Conservation (phyloP, 163 green algal genomes). For the Chlorella variabilis region DNA sequence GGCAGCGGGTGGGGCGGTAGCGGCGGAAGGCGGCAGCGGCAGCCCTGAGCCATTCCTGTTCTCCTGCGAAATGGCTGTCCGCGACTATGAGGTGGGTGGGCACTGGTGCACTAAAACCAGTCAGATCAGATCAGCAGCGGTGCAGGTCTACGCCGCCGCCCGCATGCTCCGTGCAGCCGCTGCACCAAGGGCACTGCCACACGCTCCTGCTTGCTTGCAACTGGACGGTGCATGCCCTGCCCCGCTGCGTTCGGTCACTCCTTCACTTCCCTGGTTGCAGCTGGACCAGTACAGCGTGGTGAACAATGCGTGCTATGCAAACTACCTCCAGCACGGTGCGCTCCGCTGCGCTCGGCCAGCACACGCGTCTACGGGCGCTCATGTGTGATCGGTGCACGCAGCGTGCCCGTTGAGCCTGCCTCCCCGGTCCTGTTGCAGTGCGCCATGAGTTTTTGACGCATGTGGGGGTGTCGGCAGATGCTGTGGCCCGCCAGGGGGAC, state of each 20-base stretch:
- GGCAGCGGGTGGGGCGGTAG: too few relatives aligned
- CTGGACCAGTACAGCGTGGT: constrained; percentile 29
- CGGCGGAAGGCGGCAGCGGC: background rate
- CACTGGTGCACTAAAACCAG: too few relatives aligned
- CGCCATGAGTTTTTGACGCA: constrained; percentile 28
- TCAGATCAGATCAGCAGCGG: too few relatives aligned
- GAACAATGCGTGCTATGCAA: constrained; percentile 66
- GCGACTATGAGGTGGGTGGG: constrained; percentile 51
- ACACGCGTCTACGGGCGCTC: background rate
- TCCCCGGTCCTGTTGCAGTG: background rate
- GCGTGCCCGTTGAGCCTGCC: too few relatives aligned
- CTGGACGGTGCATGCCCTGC: too few relatives aligned
- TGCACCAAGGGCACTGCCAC: too few relatives aligned
- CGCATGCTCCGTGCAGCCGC: too few relatives aligned
- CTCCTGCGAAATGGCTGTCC: constrained; percentile 44
- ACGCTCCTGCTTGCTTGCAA: too few relatives aligned
- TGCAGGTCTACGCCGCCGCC: too few relatives aligned
- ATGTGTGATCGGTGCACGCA: too few relatives aligned
- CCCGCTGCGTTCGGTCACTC: too few relatives aligned
- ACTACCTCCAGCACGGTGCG: constrained; percentile 55
- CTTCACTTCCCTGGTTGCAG: too few relatives aligned
- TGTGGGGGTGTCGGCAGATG: constrained; percentile 30
- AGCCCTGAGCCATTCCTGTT: constrained; percentile 17
- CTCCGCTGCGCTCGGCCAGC: background rate
- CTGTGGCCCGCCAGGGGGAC: constrained; percentile 23